These are phyloP conservation scores for Mortierella sp. DNA, from an alignment of 371 early-diverging fungal species.

Conservation along the genomic window DNA sequence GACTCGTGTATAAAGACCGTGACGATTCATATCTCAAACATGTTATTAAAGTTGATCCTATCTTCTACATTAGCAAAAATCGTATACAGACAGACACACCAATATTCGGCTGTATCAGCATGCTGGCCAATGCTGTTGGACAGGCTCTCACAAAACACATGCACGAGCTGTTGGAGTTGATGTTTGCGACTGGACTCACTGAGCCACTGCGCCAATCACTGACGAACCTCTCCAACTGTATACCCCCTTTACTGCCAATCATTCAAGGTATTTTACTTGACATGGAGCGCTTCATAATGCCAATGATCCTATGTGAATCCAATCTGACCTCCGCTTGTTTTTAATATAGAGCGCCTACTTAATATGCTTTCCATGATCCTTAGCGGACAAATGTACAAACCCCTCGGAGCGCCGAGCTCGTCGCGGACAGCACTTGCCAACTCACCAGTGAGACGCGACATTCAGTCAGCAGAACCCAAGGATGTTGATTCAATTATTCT, in stretches of 20 bases:
- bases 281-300: background rate
- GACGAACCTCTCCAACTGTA: conserved; percentile 82
- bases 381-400: conserved; percentile 88
- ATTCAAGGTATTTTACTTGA: conserved; percentile 80
- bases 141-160: conserved; percentile 89
- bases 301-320: background rate
- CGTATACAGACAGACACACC: conserved; percentile 77
- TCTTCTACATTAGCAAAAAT: conserved; percentile 59
- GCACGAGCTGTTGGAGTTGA: conserved; percentile 90
- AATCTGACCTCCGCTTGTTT: background rate
- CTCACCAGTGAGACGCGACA: conserved; percentile 62
- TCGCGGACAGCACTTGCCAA: conserved; percentile 55
- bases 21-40: background rate
- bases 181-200: conserved; percentile 91
- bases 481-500: conserved; percentile 86
- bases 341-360: conserved; percentile 79
- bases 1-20: background rate
- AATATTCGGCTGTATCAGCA: conserved; percentile 88
- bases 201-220: conserved; percentile 87
- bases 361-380: conserved; percentile 91
- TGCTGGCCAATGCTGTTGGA: conserved; percentile 92
- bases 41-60: background rate
- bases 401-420: conserved; percentile 77
- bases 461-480: conserved; percentile 65
- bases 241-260: conserved; percentile 85